phyloP scores from a whole-genome alignment of 106 monocot species.

The Allium fistulosum region DNA sequence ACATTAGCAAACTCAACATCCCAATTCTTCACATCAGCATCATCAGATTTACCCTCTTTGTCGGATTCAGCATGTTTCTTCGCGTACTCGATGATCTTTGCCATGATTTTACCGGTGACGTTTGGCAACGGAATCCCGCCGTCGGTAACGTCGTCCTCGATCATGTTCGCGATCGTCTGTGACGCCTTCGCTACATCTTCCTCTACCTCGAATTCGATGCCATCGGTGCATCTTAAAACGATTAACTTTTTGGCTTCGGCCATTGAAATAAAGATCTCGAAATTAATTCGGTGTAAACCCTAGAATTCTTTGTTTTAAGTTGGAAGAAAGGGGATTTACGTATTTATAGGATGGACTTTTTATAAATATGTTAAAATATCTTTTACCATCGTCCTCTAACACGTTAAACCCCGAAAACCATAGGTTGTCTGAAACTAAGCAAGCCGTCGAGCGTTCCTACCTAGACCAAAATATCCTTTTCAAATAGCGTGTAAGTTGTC shows the following conservation, averaged over 20 bases:
- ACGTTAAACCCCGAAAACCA: no score
- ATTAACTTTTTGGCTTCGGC: constrained; percentile 10
- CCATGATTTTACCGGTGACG: constrained; percentile 34
- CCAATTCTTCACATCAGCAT: not conserved
- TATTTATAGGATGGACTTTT: no score
- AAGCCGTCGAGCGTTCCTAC: no score
- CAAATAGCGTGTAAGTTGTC: no score
- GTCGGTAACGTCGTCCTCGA: constrained; percentile 37
- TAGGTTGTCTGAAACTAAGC: no score
- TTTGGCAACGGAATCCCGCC: constrained; percentile 31
- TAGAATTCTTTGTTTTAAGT: no score
- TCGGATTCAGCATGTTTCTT: not conserved
- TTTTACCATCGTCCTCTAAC: no score
- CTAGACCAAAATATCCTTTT: no score
- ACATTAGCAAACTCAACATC: not conserved
- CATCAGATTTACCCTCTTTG: not conserved
- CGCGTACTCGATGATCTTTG: not conserved
- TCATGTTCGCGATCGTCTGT: constrained; percentile 36
- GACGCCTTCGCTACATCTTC: constrained; percentile 26
- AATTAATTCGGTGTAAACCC: not conserved
- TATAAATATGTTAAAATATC: no score
- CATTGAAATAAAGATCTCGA: not conserved
- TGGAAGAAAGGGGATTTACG: no score
- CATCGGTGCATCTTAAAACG: constrained; percentile 22
- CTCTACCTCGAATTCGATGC: constrained; percentile 35